These are phyloP conservation scores for Wolfiporia cocos DNA, from an alignment of 1,284 basidiomycete species.

Conservation along the genomic window DNA sequence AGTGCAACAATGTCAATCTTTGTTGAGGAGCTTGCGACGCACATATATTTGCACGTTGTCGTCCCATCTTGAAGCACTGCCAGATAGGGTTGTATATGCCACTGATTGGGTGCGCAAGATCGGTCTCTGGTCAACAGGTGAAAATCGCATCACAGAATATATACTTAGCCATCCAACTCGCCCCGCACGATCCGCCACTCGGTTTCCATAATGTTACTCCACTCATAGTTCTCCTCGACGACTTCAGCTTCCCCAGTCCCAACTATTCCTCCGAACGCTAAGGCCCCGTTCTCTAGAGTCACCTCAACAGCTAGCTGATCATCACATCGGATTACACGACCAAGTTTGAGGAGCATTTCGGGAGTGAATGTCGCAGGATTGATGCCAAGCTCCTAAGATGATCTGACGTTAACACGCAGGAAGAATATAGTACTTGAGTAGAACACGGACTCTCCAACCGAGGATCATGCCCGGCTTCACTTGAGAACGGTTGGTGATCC, in stretches of 20 bases:
- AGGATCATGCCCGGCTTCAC: conserved; percentile 32
- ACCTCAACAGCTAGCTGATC: conserved; percentile 24
- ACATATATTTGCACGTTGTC: too few species aligned
- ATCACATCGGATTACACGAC: conserved; percentile 26
- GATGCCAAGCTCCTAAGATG: conserved; percentile 43
- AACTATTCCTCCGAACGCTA: conserved; percentile 17
- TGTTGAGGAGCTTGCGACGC: too few species aligned
- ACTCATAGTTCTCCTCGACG: conserved; percentile 20
- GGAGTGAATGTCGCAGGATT: conserved; percentile 48
- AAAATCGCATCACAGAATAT: neutral
- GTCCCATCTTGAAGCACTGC: too few species aligned
- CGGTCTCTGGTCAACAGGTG: too few species aligned
- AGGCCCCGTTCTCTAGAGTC: conserved; percentile 11
- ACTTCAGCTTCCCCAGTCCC: conserved; percentile 12
- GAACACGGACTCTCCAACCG: conserved; percentile 46
- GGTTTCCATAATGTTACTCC: conserved; percentile 20
- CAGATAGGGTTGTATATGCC: too few species aligned
- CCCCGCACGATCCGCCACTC: conserved; percentile 20
- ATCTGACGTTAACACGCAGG: too few species aligned
- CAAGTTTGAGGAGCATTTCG: conserved; percentile 41
- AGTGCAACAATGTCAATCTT: too few species aligned
- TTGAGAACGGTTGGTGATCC: conserved; percentile 26
- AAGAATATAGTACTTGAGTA: too few species aligned
- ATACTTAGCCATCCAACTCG: too few species aligned
- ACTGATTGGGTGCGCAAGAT: too few species aligned